Percentiles rank a stretch among this genome's conserved stretches.
phyloP scores from a whole-genome alignment of 306 rosid species.

The Boehmeria nivea region DNA sequence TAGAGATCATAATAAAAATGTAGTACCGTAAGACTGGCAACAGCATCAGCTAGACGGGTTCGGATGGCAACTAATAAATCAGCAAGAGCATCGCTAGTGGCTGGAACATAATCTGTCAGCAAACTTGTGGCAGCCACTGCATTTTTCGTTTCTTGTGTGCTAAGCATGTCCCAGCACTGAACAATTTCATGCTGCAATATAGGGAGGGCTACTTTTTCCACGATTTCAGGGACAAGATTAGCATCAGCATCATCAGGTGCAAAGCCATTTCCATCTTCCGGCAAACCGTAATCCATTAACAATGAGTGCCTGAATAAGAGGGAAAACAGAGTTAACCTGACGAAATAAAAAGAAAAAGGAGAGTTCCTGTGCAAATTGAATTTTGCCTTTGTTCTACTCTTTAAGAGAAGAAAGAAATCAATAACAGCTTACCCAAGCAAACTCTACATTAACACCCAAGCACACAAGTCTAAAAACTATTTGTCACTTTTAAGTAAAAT shows the following conservation, averaged over 20 bases:
- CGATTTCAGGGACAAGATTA: conserved; percentile 83
- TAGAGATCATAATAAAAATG: not conserved
- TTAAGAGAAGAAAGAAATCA: not conserved
- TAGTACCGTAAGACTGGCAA: conserved; percentile 60
- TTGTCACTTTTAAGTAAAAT: conserved; percentile 3
- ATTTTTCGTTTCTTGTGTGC: conserved; percentile 64
- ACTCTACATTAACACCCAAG: too few species aligned
- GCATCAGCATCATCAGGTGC: conserved; percentile 71
- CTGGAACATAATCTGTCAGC: conserved; percentile 77
- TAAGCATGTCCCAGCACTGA: conserved; percentile 91
- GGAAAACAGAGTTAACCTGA: not conserved
- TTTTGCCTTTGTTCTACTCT: conserved; percentile 2
- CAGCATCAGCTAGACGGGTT: conserved; percentile 75
- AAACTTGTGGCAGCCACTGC: conserved; percentile 71
- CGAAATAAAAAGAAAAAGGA: not conserved
- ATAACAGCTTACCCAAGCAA: too few species aligned
- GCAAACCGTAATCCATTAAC: conserved; percentile 63
- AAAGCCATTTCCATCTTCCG: conserved; percentile 56
- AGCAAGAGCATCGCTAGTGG: conserved; percentile 76
- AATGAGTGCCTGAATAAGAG: conserved; percentile 58
- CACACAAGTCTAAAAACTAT: too few species aligned
- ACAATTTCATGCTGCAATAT: conserved; percentile 75
- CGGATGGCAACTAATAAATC: conserved; percentile 66
- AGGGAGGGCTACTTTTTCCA: conserved; percentile 92
- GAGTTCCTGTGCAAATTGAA: conserved; percentile 1